phyloP scores from a whole-genome alignment of 2,329 filamentous ascomycete genomes.

The Penicillium polonicum region DNA sequence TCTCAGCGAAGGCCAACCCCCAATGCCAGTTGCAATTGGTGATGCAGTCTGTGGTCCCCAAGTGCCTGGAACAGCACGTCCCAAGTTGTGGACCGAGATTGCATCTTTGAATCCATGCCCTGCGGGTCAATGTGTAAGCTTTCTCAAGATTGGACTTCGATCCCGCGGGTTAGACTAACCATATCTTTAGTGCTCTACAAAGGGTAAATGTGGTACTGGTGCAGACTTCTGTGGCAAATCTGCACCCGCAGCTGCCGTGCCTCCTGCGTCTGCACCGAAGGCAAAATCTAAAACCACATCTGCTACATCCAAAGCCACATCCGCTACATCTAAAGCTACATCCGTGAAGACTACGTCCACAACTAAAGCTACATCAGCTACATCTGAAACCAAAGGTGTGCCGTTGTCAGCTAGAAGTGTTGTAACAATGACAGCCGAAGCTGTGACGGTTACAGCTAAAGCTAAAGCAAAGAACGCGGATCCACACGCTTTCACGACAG shows the following conservation, averaged over 20 bases:
- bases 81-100: neutral
- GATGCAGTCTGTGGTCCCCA: constrained; percentile 5
- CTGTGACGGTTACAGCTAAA: neutral
- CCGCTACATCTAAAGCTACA: neutral
- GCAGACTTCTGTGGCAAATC: neutral
- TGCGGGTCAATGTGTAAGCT: constrained; percentile 6
- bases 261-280: neutral
- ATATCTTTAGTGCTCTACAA: neutral
- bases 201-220: constrained; percentile 9
- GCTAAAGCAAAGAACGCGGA: neutral
- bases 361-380: neutral
- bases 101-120: constrained; percentile 6
- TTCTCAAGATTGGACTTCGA: neutral
- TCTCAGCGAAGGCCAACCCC: neutral
- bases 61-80: constrained; percentile 5
- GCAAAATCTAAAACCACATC: no score
- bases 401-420: neutral
- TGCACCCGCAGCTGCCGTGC: neutral
- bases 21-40: constrained; percentile 1
- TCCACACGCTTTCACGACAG: neutral
- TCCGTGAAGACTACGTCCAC: neutral
- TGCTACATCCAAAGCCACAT: no score
- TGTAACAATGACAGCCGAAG: neutral
- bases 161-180: neutral
- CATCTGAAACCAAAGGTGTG: neutral